These are phyloP conservation scores for Phaseolus coccineus DNA, from an alignment of 331 rosid genomes.

Conservation along the genomic window DNA sequence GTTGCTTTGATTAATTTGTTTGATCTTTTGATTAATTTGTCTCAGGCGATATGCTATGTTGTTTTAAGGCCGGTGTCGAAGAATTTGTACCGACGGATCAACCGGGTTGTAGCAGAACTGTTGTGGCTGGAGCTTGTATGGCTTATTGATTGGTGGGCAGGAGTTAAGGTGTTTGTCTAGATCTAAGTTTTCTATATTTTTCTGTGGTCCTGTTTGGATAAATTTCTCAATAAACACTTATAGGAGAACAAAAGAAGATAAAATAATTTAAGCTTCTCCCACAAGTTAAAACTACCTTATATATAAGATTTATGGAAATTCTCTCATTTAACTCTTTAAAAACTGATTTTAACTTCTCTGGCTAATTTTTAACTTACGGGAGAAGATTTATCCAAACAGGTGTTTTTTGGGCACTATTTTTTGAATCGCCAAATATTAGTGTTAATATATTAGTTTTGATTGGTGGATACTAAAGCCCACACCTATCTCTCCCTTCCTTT, in stretches of 20 bases:
- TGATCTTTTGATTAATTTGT: constrained; percentile 33
- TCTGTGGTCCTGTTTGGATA: background rate
- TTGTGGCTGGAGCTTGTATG: constrained; percentile 96
- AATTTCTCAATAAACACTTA: background rate
- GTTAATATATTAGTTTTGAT: too few species aligned
- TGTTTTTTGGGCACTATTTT: constrained; percentile 3
- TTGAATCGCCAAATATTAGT: too few species aligned
- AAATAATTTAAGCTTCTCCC: background rate
- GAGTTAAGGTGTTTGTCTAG: constrained; percentile 73
- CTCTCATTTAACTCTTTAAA: background rate
- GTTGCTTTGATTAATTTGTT: constrained; percentile 14
- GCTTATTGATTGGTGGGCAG: constrained; percentile 99
- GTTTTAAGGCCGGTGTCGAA: constrained; percentile 83
- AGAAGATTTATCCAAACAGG: background rate
- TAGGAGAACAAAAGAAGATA: background rate
- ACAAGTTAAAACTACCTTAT: background rate
- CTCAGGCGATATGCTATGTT: constrained; percentile 79
- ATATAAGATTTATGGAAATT: background rate
- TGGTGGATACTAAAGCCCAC: too few species aligned
- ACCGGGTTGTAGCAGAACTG: constrained; percentile 80
- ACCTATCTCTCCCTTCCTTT: too few species aligned
- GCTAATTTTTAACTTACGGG: background rate
- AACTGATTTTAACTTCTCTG: background rate
- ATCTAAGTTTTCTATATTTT: constrained; percentile 20
- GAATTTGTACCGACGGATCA: constrained; percentile 79